A percentile compares a stretch with the other conserved stretches of the same genome.
phyloP scores from a whole-genome alignment of 768 basidiomycete genomes.

The Hygrocybe punicea region DNA sequence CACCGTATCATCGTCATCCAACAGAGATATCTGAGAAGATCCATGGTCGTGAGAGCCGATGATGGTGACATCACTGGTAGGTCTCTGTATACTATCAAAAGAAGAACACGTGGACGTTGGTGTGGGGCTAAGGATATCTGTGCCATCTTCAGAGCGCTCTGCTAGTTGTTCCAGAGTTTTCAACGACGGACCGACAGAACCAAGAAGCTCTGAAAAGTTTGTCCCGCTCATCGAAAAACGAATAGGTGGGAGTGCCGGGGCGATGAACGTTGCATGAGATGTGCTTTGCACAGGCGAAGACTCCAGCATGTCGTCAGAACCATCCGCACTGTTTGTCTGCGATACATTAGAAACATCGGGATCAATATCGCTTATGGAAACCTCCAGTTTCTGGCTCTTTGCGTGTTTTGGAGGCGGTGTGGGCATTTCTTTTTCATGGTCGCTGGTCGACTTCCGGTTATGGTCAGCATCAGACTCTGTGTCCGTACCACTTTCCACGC shows the following conservation, averaged over 20 bases:
- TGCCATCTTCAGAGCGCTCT: slow-evolving; percentile 38
- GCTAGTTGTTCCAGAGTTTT: slow-evolving; percentile 48
- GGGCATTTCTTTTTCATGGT: slow-evolving; percentile 18
- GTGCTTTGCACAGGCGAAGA: slow-evolving; percentile 64
- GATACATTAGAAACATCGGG: slow-evolving; percentile 16
- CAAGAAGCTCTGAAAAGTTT: slow-evolving; percentile 77
- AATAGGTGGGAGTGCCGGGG: slow-evolving; percentile 85
- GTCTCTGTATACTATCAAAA: slow-evolving; percentile 21
- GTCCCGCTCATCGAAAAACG: slow-evolving; percentile 82
- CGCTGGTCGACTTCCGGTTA: slow-evolving; percentile 15
- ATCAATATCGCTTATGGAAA: slow-evolving; percentile 22
- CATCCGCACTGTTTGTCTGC: slow-evolving; percentile 33
- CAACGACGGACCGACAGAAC: slow-evolving; percentile 50
- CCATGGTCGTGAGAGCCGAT: slow-evolving; percentile 7
- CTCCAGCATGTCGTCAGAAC: slow-evolving; percentile 49
- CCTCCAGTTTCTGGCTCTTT: background rate
- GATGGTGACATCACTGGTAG: slow-evolving; percentile 25
- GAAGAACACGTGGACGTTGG: slow-evolving; percentile 35
- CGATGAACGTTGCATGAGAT: slow-evolving; percentile 74
- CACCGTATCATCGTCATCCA: background rate
- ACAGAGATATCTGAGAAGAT: slow-evolving; percentile 6
- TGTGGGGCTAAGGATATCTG: slow-evolving; percentile 9
- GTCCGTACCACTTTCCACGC: slow-evolving; percentile 72
- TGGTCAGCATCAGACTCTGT: slow-evolving; percentile 58
- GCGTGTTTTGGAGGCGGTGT: slow-evolving; percentile 13